A percentile compares a stretch with the other conserved stretches of the same genome.
phyloP scores from a whole-genome alignment of 306 rosid genomes.

The Prunus davidiana region DNA sequence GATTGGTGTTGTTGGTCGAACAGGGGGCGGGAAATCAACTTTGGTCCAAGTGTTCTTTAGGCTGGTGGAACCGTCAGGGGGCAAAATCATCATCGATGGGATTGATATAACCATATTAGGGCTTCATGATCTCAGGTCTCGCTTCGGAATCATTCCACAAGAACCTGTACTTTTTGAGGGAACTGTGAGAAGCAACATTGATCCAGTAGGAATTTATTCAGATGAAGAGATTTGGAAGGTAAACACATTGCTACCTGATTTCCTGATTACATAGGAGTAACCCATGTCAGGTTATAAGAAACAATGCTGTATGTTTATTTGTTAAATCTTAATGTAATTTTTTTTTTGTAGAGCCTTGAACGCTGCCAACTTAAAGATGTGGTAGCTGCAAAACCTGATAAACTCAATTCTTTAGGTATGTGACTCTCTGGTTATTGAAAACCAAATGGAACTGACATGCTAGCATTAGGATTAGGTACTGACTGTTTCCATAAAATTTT shows the following conservation, averaged over 20 bases:
- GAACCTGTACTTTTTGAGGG: constrained; percentile 99
- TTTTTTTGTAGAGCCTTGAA: constrained; percentile 58
- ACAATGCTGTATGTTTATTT: constrained; percentile 3
- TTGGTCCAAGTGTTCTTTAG: constrained; percentile 88
- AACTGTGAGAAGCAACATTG: constrained; percentile 83
- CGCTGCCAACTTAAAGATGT: constrained; percentile 91
- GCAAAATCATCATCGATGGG: constrained; percentile 76
- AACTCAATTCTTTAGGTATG: constrained; percentile 75
- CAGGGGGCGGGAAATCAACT: constrained; percentile 96
- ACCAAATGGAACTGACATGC: neutral
- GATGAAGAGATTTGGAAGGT: constrained; percentile 99
- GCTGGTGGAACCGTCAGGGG: constrained; percentile 92
- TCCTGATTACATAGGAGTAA: no score
- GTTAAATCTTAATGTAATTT: neutral
- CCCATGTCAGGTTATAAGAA: neutral
- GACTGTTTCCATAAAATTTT: neutral
- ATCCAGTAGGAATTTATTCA: constrained; percentile 62
- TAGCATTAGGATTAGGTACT: neutral
- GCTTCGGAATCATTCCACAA: constrained; percentile 95
- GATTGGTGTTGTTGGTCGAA: constrained; percentile 90
- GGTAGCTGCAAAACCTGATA: constrained; percentile 76
- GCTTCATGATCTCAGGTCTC: constrained; percentile 90
- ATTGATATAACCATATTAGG: constrained; percentile 69
- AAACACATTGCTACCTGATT: neutral
- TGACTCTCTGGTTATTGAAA: neutral